Conservation (phyloP, 192 early-diverging fungal genomes). For the Helicostylum pulchrum region DNA sequence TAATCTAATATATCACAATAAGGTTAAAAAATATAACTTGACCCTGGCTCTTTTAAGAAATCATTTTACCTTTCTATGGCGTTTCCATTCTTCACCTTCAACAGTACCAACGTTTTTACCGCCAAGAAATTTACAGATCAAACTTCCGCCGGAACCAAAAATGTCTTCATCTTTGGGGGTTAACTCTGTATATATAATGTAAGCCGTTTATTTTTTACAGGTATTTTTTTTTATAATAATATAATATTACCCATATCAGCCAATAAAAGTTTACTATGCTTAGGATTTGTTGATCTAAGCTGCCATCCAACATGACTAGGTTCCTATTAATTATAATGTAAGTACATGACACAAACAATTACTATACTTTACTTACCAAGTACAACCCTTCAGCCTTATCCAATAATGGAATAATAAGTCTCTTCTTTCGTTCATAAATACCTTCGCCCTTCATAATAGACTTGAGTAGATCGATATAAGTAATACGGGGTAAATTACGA, state of each 20-base stretch:
- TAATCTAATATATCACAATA: conserved; percentile 6
- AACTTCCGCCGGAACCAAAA: neutral
- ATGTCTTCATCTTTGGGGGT: neutral
- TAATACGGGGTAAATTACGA: neutral
- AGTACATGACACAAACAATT: neutral
- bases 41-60: neutral
- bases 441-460: neutral
- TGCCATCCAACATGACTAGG: neutral
- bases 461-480: neutral
- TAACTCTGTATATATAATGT: neutral
- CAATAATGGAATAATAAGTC: neutral
- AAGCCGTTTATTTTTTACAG: no score
- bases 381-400: conserved; percentile 2
- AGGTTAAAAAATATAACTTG: neutral
- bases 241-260: neutral
- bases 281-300: neutral
- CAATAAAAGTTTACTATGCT: neutral
- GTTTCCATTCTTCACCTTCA: conserved; percentile 20
- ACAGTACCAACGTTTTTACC: neutral
- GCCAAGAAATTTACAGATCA: conserved; percentile 5
- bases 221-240: neutral
- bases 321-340: neutral
- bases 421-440: neutral
- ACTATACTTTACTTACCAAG: neutral
- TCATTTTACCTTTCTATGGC: conserved; percentile 26